Conservation (phyloP, 2,329 filamentous ascomycete species). For the Talaromyces piceae region DNA sequence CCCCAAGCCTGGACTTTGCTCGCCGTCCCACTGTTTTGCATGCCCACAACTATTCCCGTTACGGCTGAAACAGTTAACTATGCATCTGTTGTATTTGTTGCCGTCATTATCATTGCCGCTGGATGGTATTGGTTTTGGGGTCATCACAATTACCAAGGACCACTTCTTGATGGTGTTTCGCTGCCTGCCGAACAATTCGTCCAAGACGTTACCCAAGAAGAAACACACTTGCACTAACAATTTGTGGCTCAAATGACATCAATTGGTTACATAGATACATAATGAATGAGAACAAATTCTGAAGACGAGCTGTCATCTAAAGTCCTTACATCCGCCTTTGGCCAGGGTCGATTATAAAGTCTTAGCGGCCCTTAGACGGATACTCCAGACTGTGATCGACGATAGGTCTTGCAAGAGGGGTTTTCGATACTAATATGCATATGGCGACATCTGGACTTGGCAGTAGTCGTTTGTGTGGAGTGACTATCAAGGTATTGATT, state of each 20-base stretch:
- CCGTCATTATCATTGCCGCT: slow-evolving; percentile 53
- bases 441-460: too few relatives aligned
- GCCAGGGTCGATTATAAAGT: too few relatives aligned
- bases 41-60: slow-evolving; percentile 50
- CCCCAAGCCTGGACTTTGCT: slow-evolving; percentile 52
- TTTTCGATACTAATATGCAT: too few relatives aligned
- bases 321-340: too few relatives aligned
- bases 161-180: slow-evolving; percentile 4
- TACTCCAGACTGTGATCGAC: too few relatives aligned
- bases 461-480: too few relatives aligned
- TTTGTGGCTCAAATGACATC: background rate
- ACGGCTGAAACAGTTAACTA: slow-evolving; percentile 60
- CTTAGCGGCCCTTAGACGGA: too few relatives aligned
- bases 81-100: slow-evolving; percentile 66
- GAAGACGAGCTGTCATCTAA: too few relatives aligned
- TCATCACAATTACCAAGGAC: slow-evolving; percentile 47
- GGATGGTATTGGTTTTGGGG: slow-evolving; percentile 65
- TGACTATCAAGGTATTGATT: too few relatives aligned
- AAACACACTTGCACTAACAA: background rate
- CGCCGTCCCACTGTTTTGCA: slow-evolving; percentile 62
- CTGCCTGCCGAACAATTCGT: background rate
- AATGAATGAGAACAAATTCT: too few relatives aligned
- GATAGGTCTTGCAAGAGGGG: too few relatives aligned
- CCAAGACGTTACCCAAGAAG: background rate
- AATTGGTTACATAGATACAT: too few relatives aligned